Evolutionary conservation across 768 basidiomycete genomes (phyloP).

Genomic region (Suillus brevipes): DNA sequence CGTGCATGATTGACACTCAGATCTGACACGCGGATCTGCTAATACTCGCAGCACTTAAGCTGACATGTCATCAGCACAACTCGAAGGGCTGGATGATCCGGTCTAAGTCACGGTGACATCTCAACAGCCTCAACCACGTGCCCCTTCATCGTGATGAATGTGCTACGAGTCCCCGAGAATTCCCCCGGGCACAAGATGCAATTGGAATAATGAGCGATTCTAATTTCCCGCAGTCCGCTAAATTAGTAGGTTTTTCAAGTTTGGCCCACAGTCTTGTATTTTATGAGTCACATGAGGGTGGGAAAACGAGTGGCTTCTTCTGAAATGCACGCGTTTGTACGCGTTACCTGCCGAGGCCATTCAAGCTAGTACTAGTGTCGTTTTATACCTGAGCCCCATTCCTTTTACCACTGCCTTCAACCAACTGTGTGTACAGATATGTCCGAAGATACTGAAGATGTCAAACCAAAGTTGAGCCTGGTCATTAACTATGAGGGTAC

Average conservation of each 20-base stretch:
- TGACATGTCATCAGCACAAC: not conserved
- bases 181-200: not conserved
- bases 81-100: not conserved
- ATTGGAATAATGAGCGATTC: too few relatives aligned
- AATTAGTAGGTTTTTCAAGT: too few relatives aligned
- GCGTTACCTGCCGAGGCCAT: slow-evolving; percentile 6
- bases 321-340: slow-evolving; percentile 18
- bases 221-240: too few relatives aligned
- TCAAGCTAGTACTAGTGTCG: not conserved
- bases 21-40: not conserved
- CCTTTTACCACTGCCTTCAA: slow-evolving; percentile 6
- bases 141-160: not conserved
- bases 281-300: slow-evolving; percentile 1
- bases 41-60: not conserved
- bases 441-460: slow-evolving; percentile 45
- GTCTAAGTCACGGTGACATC: not conserved
- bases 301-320: slow-evolving; percentile 8
- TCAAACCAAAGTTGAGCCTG: slow-evolving; percentile 73
- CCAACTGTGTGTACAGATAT: slow-evolving; percentile 14
- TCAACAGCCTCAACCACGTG: not conserved
- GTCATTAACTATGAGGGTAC: slow-evolving; percentile 54
- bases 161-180: not conserved
- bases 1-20: not conserved
- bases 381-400: not conserved
- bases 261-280: too few relatives aligned